Percentiles rank a stretch among this genome's conserved stretches.
phyloP scores from a whole-genome alignment of 306 rosid species.

The Lupinus albus region DNA sequence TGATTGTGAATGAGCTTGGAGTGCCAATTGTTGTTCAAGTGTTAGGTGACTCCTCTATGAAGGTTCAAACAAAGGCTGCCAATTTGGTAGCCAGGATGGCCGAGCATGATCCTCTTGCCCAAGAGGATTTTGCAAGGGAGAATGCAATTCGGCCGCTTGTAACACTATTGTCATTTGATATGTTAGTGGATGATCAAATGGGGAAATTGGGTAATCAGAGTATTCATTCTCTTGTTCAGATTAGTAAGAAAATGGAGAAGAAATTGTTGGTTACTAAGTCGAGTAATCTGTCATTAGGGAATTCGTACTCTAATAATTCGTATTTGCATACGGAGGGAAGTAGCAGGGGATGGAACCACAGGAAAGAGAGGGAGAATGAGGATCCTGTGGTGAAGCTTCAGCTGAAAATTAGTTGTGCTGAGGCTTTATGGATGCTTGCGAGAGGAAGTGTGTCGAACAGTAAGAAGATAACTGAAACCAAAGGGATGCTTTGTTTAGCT shows the following conservation, averaged over 20 bases:
- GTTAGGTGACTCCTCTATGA: slow-evolving; percentile 59
- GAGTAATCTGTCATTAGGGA: slow-evolving; percentile 21
- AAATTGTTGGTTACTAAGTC: slow-evolving; percentile 24
- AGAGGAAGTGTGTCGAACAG: slow-evolving; percentile 66
- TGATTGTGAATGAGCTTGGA: slow-evolving; percentile 56
- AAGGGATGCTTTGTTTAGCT: slow-evolving; percentile 84
- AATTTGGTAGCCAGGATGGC: slow-evolving; percentile 75
- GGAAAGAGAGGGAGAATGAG: slow-evolving; percentile 83
- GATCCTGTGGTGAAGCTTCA: slow-evolving; percentile 61
- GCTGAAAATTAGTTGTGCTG: slow-evolving; percentile 64
- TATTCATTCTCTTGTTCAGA: slow-evolving; percentile 60
- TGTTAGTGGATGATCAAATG: slow-evolving; percentile 46
- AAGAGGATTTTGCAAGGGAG: slow-evolving; percentile 73
- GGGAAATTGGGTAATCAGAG: slow-evolving; percentile 60
- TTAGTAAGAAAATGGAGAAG: slow-evolving; percentile 65
- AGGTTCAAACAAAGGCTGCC: slow-evolving; percentile 59
- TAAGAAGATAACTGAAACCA: slow-evolving; percentile 73
- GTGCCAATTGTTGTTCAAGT: slow-evolving; percentile 64
- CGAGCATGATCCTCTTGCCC: slow-evolving; percentile 57
- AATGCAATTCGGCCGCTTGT: slow-evolving; percentile 70
- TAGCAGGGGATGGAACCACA: slow-evolving; percentile 56
- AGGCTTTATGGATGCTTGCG: slow-evolving; percentile 81
- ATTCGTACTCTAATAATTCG: slow-evolving; percentile 32
- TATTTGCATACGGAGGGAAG: slow-evolving; percentile 49
- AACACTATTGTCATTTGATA: slow-evolving; percentile 61